phyloP scores from a whole-genome alignment of 2,329 filamentous ascomycete genomes.

The Lizonia empirigonia region DNA sequence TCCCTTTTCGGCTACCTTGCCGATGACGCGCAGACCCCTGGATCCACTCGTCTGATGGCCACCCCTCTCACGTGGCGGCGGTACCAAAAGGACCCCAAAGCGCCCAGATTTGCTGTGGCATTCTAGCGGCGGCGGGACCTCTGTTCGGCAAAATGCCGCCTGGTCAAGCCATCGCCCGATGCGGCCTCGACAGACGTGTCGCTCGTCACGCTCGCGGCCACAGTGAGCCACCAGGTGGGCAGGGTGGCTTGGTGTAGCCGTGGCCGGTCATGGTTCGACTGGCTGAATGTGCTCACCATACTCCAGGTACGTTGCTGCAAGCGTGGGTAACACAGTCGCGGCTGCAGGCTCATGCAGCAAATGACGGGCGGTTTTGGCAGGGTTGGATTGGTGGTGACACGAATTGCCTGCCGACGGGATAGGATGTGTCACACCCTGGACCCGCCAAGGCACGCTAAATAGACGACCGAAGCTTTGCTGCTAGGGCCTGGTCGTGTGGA shows the following conservation, averaged over 20 bases:
- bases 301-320: slow-evolving; percentile 38
- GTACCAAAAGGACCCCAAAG: slow-evolving; percentile 22
- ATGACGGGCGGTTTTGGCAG: slow-evolving; percentile 38
- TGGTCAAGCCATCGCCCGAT: slow-evolving; percentile 26
- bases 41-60: slow-evolving; percentile 27
- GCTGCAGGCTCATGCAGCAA: slow-evolving; percentile 38
- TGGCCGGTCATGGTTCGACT: slow-evolving; percentile 16
- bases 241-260: slow-evolving; percentile 19
- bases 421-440: slow-evolving; percentile 37
- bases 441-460: slow-evolving; percentile 34
- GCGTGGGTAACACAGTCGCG: slow-evolving; percentile 30
- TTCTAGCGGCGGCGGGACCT: slow-evolving; percentile 33
- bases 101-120: slow-evolving; percentile 36
- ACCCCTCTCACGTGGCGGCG: slow-evolving; percentile 42
- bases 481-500: slow-evolving; percentile 30
- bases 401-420: slow-evolving; percentile 39
- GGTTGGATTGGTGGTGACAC: slow-evolving; percentile 39
- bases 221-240: slow-evolving; percentile 23
- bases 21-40: slow-evolving; percentile 46
- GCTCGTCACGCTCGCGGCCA: slow-evolving; percentile 25
- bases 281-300: slow-evolving; percentile 28
- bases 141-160: slow-evolving; percentile 30
- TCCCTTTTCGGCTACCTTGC: slow-evolving; percentile 33
- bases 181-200: slow-evolving; percentile 30
- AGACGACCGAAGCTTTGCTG: slow-evolving; percentile 43